Evolutionary conservation across 108 stramenopile species (phyloP).

Genomic region (Aurantiochytrium sp.): DNA sequence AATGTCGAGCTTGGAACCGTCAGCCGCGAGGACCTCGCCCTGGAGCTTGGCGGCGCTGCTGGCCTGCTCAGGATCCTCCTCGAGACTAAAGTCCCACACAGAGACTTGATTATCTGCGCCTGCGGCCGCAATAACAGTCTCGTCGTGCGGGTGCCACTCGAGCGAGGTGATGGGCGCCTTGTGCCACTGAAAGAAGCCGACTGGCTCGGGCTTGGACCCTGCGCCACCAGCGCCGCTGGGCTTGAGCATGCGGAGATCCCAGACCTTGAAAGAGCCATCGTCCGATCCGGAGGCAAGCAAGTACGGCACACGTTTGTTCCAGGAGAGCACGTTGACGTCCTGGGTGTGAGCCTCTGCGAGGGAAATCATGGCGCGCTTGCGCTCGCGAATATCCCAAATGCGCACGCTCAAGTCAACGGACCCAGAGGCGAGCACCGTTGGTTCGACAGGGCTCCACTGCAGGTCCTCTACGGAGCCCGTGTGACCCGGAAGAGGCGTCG

Average conservation of each 20-base stretch:
- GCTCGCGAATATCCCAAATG: constrained; percentile 82
- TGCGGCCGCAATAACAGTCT: constrained; percentile 72
- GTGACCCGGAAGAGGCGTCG: constrained; percentile 46
- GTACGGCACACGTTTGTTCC: constrained; percentile 82
- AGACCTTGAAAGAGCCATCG: constrained; percentile 79
- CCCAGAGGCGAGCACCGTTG: constrained; percentile 74
- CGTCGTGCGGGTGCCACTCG: constrained; percentile 95
- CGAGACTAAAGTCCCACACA: constrained; percentile 90
- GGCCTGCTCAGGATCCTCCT: constrained; percentile 72
- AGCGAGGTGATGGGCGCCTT: constrained; percentile 78
- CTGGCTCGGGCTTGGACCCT: constrained; percentile 41
- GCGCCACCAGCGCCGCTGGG: background rate
- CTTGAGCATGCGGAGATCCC: constrained; percentile 81
- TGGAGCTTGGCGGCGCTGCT: background rate
- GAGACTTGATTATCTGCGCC: constrained; percentile 76
- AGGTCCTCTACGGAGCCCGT: constrained; percentile 79
- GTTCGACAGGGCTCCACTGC: constrained; percentile 88
- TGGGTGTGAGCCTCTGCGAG: constrained; percentile 58
- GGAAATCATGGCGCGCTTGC: constrained; percentile 66
- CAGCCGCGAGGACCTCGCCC: background rate
- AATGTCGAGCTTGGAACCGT: constrained; percentile 48
- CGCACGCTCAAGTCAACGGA: constrained; percentile 65
- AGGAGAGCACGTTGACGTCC: constrained; percentile 87
- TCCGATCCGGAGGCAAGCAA: constrained; percentile 86
- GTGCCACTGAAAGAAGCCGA: constrained; percentile 82